Evolutionary conservation across 2,329 filamentous ascomycete species (phyloP), one percentile per base, ranked within the genome.

Genomic region (Lojkania enalia): DNA sequence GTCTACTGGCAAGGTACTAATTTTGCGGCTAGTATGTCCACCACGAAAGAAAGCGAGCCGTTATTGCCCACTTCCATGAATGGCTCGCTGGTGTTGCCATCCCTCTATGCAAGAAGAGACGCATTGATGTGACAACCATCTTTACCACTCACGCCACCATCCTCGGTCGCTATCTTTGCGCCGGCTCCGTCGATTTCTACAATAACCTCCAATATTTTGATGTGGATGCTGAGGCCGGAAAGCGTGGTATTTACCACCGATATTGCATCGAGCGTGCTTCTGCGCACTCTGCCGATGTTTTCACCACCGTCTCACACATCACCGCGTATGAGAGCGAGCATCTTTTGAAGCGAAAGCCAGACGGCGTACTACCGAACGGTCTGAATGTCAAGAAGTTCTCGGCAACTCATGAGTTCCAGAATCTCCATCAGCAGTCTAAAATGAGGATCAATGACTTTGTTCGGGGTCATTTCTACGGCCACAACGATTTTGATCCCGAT

Each of bases 401-500:
- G 6, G 94, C 94, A 5, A 91, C 96, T 62, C 94, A 99, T 77
- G 94, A 99, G 73, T 97, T 97, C 77, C 94, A 99, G 72, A 99
- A 99, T 68, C 74, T 99, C 66, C 94, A 97, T 73, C 90, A 95
- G 64, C 88, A 94, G 69, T 87, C 90, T 63, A 97, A 97, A 77
- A 88, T 95, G 72, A 96, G 95, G 79, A 97, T 99, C 61, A 89
- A 95, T 66, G 94, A 97, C 70, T 99, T 99, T 66, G 90, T 97
- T 15, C 88, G 94, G 37, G 94, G 94, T 9, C 94, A 99, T 69
- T 99, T 99, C 73, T 97, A 97, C 66, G 94, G 94, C 9, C 91
- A 97, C 74, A 95, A 96, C 69, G 91, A 99, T 67, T 97, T 97
- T 57, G 90, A 96, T 51, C 85, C 90, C 12, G 91, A 97, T 49